Evolutionary conservation across 1,284 basidiomycete species (phyloP), one percentile per base, ranked within the genome.

Genomic region (Leccinum subrobustum): DNA sequence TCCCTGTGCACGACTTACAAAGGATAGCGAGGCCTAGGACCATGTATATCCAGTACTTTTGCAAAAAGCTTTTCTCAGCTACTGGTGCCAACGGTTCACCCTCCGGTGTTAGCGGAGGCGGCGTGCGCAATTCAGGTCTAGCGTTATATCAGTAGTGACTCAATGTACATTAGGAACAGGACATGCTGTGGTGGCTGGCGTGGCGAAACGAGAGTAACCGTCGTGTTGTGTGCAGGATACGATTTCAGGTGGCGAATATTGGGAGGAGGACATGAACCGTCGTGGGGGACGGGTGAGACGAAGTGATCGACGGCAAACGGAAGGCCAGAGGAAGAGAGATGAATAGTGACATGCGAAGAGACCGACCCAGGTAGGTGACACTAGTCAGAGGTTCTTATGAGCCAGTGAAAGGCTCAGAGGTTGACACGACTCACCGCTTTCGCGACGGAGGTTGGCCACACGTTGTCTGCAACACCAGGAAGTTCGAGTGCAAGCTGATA

Each of bases 21-120:
- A 89, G 69, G 31, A 83, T 80, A 37, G 88, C 75, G 16, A 93
- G 74, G 31, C 82, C 74, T 3, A 85, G 80, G 33, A 82, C 77
- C 54, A 93, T 84, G 68, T 93, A 93, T 74, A 95, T 77, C 92
- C 93, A 95, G 75, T 95, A 95, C 75, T 95, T 95, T 70, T 93
- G 89, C 39, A 95, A 63, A 75, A 95, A 93, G 8, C 84, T 78
- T 76, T 94, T 91, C 71, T 93, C 92, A 1, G 82, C 81, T 25
- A 78, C 74, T 0, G 88, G 84, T 57, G 79, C 74, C 27, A 87
- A 78, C 20, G 84, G 82, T 67, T 86, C 80, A 57, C 93, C 92
- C 71, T 84, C 81, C 33, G 81, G 77, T 20, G 84, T 86, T 60
- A 93, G 73, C 1, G 83, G 83, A 12, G 88, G 88, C 12, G 91